Evolutionary conservation across 2,329 filamentous ascomycete species (phyloP).

Genomic region (Diaporthe amygdali): DNA sequence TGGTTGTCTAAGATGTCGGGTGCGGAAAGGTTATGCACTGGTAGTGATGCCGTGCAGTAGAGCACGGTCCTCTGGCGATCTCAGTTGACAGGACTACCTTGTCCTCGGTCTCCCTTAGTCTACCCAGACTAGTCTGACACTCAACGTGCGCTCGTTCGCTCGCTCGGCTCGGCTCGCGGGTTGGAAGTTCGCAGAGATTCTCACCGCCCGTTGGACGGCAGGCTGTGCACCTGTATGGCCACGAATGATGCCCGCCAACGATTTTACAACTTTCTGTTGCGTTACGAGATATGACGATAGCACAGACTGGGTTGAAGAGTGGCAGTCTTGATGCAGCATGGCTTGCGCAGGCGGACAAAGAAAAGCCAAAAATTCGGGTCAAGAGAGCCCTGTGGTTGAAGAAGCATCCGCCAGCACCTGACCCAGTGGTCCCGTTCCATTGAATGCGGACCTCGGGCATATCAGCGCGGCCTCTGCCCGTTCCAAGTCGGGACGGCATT

Average conservation of each 20-base stretch:
- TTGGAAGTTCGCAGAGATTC: neutral
- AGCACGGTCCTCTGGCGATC: constrained; percentile 1
- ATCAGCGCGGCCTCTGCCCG: neutral
- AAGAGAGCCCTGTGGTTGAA: neutral
- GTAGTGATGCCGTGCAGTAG: neutral
- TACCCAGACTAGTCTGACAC: neutral
- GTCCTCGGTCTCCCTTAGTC: neutral
- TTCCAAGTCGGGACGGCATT: neutral
- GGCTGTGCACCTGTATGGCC: neutral
- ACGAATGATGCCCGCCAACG: too few species aligned
- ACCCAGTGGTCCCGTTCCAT: neutral
- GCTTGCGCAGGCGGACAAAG: neutral
- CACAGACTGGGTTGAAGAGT: neutral
- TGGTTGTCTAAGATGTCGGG: neutral
- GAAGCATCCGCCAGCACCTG: neutral
- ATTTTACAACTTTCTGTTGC: neutral
- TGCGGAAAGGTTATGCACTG: neutral
- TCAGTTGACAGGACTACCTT: neutral
- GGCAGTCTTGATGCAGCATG: neutral
- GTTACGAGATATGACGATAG: neutral
- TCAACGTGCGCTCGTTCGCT: neutral
- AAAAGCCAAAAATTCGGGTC: neutral
- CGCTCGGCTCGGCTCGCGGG: constrained; percentile 4
- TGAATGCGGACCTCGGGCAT: neutral
- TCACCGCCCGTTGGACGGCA: neutral